These are phyloP conservation scores for Pholiota molesta DNA, from an alignment of 768 basidiomycete genomes.

Conservation along the genomic window DNA sequence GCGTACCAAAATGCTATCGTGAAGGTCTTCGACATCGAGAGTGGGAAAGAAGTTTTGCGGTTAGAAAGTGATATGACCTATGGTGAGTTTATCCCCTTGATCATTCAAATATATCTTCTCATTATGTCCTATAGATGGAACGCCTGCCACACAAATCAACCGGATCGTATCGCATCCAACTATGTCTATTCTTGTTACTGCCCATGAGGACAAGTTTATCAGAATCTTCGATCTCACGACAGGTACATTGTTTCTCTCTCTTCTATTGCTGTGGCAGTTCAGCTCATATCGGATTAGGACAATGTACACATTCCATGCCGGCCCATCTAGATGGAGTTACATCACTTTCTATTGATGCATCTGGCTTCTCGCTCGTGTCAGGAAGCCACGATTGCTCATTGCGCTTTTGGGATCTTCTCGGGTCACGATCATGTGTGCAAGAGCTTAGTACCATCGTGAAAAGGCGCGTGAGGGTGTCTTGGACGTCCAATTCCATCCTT, in stretches of 20 bases:
- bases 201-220: constrained; percentile 93
- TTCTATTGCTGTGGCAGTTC: constrained; percentile 4
- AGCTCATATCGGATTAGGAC: constrained; percentile 45
- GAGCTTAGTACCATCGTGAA: constrained; percentile 89
- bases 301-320: constrained; percentile 87
- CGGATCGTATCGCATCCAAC: constrained; percentile 89
- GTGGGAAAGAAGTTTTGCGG: constrained; percentile 73
- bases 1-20: constrained; percentile 89
- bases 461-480: constrained; percentile 92
- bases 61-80: constrained; percentile 62
- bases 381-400: constrained; percentile 93
- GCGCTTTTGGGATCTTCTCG: constrained; percentile 92
- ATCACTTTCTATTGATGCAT: constrained; percentile 84
- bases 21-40: constrained; percentile 91
- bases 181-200: constrained; percentile 84
- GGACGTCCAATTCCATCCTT: constrained; percentile 83
- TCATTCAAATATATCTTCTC: constrained; percentile 2
- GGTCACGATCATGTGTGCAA: constrained; percentile 79
- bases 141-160: constrained; percentile 81
- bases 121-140: constrained; percentile 55
- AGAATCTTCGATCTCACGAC: constrained; percentile 85
- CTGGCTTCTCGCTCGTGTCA: constrained; percentile 87
- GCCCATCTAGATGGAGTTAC: constrained; percentile 94
- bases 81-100: constrained; percentile 38
- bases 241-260: constrained; percentile 48